These are phyloP conservation scores for Chlorella ohadii DNA, from an alignment of 139 green algal species.

Conservation along the genomic window DNA sequence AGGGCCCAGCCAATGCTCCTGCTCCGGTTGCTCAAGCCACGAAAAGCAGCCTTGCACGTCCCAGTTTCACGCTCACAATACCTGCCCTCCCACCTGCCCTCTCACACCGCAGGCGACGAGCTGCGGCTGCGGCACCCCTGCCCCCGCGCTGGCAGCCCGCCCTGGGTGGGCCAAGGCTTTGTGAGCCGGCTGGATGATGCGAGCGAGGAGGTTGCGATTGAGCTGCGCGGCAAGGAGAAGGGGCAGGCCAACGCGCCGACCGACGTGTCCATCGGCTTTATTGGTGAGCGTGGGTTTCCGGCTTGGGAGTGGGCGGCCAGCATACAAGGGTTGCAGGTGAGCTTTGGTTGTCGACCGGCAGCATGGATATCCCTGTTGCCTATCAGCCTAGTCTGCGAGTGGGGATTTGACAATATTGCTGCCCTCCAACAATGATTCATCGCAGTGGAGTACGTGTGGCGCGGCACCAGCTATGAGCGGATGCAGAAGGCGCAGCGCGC, in stretches of 20 bases:
- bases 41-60: no score
- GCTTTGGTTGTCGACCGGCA: no score
- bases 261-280: slow-evolving; percentile 83
- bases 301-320: no score
- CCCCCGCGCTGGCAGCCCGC: slow-evolving; percentile 48
- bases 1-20: no score
- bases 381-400: no score
- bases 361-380: no score
- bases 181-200: slow-evolving; percentile 84
- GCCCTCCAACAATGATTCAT: no score
- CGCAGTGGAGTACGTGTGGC: slow-evolving; percentile 87
- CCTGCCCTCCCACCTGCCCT: background rate
- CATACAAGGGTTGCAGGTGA: no score
- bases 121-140: slow-evolving; percentile 84
- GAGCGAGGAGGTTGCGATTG: slow-evolving; percentile 85
- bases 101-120: slow-evolving; percentile 86
- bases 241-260: slow-evolving; percentile 42
- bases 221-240: slow-evolving; percentile 68
- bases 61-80: background rate
- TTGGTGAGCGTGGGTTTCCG: background rate
- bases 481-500: slow-evolving; percentile 89
- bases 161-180: slow-evolving; percentile 80
- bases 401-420: no score
- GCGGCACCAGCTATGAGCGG: slow-evolving; percentile 90
- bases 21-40: no score